Evolutionary conservation across 2,329 filamentous ascomycete genomes (phyloP).

Genomic region (Xylariaceae sp.): DNA sequence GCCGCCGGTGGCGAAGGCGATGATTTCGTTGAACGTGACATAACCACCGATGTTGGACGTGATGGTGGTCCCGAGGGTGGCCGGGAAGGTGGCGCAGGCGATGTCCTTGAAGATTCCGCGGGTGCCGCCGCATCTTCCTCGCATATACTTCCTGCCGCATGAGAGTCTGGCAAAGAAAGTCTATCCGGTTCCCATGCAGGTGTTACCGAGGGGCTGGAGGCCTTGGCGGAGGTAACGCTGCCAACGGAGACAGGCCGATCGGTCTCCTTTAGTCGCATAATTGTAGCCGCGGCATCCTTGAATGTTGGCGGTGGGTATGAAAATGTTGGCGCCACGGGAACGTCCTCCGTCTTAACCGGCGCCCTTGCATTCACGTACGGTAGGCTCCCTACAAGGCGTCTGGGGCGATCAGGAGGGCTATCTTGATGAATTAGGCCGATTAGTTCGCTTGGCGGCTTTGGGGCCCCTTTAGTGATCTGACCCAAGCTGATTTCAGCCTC

Average conservation of each 20-base stretch:
- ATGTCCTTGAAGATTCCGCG: constrained; percentile 3
- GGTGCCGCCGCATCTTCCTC: constrained; percentile 7
- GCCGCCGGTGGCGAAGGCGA: constrained; percentile 27
- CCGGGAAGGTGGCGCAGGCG: constrained; percentile 16
- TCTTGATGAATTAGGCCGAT: constrained; percentile 29
- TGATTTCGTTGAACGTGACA: constrained; percentile 27
- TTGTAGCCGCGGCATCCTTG: constrained; percentile 33
- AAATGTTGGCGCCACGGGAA: constrained; percentile 30
- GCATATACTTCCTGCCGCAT: constrained; percentile 1
- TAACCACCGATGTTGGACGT: constrained; percentile 17
- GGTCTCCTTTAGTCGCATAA: constrained; percentile 33
- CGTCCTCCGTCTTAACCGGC: constrained; percentile 25
- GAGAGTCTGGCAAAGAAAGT: constrained; percentile 2
- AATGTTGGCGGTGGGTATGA: constrained; percentile 34
- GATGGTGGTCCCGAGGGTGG: constrained; percentile 16
- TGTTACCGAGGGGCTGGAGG: constrained; percentile 28
- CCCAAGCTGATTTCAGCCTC: constrained; percentile 43
- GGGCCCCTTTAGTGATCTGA: constrained; percentile 39
- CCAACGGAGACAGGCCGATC: constrained; percentile 28
- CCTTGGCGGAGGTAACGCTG: constrained; percentile 29
- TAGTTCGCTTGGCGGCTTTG: constrained; percentile 26
- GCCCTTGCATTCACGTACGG: constrained; percentile 35
- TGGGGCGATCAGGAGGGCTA: constrained; percentile 30
- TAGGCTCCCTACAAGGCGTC: constrained; percentile 30
- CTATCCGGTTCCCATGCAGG: constrained; percentile 19